phyloP scores from a whole-genome alignment of 2,329 filamentous ascomycete species.

The Claviceps cyperi region DNA sequence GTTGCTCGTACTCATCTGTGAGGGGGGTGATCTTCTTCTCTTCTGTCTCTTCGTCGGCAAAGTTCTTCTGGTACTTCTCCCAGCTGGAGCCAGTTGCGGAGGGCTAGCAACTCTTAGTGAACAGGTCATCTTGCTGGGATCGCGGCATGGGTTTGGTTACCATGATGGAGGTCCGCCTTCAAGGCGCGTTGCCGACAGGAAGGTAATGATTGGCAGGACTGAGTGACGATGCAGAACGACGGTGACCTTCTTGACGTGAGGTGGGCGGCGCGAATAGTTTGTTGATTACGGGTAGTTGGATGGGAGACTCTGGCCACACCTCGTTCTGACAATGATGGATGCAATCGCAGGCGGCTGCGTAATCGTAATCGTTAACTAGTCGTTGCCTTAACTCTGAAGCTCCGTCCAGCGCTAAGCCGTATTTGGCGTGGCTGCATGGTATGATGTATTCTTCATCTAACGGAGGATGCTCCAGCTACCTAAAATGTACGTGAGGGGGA shows the following conservation, averaged over 20 bases:
- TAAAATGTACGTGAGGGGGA: too few relatives aligned
- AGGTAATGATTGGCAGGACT: not conserved
- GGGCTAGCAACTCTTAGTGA: conserved; percentile 45
- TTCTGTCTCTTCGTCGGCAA: conserved; percentile 88
- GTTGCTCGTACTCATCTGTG: conserved; percentile 71
- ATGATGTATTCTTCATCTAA: too few relatives aligned
- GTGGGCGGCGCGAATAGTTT: not conserved
- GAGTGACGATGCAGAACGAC: too few relatives aligned
- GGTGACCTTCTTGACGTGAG: not conserved
- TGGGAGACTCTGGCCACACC: not conserved
- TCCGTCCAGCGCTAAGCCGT: conserved; percentile 14
- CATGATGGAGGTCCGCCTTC: conserved; percentile 25
- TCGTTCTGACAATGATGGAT: not conserved
- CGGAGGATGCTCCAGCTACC: too few relatives aligned
- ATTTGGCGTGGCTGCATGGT: conserved; percentile 6
- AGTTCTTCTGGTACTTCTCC: conserved; percentile 99
- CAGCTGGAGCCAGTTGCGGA: conserved; percentile 86
- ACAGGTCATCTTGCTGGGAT: conserved; percentile 3
- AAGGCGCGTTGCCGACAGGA: conserved; percentile 9
- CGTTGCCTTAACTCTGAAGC: conserved; percentile 24
- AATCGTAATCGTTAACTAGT: conserved; percentile 20
- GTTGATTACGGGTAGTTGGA: not conserved
- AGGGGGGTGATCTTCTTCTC: conserved; percentile 99
- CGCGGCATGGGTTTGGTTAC: conserved; percentile 16
- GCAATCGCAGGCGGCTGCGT: too few relatives aligned